A percentile compares a stretch with the other conserved stretches of the same genome.
Evolutionary conservation across 2,329 filamentous ascomycete species (phyloP).

Genomic region (Colletotrichum sp.): DNA sequence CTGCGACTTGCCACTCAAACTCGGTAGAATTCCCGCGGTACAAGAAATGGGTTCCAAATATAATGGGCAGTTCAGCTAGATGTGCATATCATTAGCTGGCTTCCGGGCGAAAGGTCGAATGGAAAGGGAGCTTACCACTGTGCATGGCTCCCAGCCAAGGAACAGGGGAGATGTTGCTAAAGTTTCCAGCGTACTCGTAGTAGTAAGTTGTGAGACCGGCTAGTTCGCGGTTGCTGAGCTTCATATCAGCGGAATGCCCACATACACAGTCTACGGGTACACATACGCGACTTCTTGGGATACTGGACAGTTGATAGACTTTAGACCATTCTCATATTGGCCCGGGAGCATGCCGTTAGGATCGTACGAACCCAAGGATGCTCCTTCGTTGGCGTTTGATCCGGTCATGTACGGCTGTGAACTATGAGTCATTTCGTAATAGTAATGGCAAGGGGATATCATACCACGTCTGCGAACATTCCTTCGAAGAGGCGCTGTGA

Average conservation of each 20-base stretch:
- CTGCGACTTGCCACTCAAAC: conserved; percentile 30
- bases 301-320: not conserved
- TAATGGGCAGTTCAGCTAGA: conserved; percentile 30
- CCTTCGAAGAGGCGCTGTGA: not conserved
- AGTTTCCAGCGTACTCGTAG: conserved; percentile 45
- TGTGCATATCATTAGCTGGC: no score
- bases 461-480: conserved; percentile 1
- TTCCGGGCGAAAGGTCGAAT: not conserved
- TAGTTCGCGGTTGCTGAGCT: not conserved
- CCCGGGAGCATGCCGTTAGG: not conserved
- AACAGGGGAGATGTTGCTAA: conserved; percentile 39
- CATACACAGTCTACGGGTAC: not conserved
- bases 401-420: not conserved
- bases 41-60: conserved; percentile 32
- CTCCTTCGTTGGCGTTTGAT: conserved; percentile 5
- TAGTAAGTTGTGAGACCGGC: conserved; percentile 35
- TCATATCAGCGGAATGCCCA: not conserved
- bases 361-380: not conserved
- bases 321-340: not conserved
- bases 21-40: conserved; percentile 31
- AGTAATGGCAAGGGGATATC: not conserved
- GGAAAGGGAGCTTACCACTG: conserved; percentile 22
- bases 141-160: conserved; percentile 39
- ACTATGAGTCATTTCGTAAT: not conserved
- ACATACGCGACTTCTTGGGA: not conserved